Conservation (phyloP, 345 rosid species). For the Gossypium thurberi region DNA sequence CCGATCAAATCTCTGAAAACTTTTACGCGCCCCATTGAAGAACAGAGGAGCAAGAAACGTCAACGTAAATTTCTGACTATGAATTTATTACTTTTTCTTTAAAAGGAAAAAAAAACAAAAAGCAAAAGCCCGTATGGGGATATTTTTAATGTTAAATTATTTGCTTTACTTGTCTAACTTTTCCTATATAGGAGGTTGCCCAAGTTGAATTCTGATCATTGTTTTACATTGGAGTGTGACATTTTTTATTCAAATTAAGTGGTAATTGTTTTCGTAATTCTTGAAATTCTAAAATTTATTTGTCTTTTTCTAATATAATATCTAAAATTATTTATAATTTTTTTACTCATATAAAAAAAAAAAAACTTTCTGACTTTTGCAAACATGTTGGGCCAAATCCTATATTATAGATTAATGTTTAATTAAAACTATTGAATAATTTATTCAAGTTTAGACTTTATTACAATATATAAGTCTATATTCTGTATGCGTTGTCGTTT, state of each 20-base stretch:
- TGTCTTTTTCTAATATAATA: too few species aligned
- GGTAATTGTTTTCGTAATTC: too few species aligned
- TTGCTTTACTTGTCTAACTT: too few species aligned
- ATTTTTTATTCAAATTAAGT: too few species aligned
- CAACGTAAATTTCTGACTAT: not conserved
- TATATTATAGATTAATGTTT: not conserved
- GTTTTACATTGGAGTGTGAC: too few species aligned
- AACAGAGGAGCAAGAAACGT: not conserved
- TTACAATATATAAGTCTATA: not conserved
- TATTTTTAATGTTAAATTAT: too few species aligned
- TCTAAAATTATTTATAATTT: too few species aligned
- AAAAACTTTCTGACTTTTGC: not conserved
- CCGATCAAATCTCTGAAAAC: conserved; percentile 54
- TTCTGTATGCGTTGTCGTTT: not conserved
- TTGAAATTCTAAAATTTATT: too few species aligned
- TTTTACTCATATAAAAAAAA: too few species aligned
- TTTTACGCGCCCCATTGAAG: conserved; percentile 44
- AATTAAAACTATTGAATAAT: not conserved
- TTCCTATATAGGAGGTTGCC: too few species aligned
- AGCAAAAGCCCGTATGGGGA: too few species aligned
- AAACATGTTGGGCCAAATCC: not conserved
- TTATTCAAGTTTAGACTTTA: not conserved
- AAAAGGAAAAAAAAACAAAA: not conserved
- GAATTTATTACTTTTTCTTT: not conserved
- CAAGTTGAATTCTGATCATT: too few species aligned